Evolutionary conservation across 768 basidiomycete genomes (phyloP).

Genomic region (Lactifluus hygrophoroides): DNA sequence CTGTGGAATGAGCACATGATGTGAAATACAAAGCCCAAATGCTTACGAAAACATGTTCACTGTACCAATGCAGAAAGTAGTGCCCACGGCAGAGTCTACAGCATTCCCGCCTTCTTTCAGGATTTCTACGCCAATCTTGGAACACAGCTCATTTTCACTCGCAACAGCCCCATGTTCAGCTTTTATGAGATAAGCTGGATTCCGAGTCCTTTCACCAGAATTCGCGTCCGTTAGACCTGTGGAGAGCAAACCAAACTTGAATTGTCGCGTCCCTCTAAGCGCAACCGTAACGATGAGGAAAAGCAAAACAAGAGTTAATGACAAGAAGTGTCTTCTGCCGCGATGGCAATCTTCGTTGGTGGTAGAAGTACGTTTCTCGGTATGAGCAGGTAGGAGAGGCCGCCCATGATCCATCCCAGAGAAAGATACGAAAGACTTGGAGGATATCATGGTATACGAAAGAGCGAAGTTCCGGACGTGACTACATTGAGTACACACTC

Average conservation of each 20-base stretch:
- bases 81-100: slow-evolving; percentile 76
- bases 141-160: slow-evolving; percentile 79
- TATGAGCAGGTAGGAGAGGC: neutral
- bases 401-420: neutral
- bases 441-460: neutral
- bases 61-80: slow-evolving; percentile 71
- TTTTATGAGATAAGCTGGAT: slow-evolving; percentile 48
- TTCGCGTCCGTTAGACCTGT: neutral
- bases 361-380: neutral
- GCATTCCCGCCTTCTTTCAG: slow-evolving; percentile 84
- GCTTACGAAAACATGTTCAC: slow-evolving; percentile 88
- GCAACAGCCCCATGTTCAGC: slow-evolving; percentile 83
- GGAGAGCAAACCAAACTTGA: slow-evolving; percentile 4
- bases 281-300: neutral
- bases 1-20: slow-evolving; percentile 23
- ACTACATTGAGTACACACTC: too few relatives aligned
- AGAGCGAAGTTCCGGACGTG: neutral
- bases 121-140: slow-evolving; percentile 69
- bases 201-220: slow-evolving; percentile 16
- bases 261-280: neutral
- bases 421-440: neutral
- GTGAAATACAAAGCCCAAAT: slow-evolving; percentile 3
- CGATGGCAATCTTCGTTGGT: neutral
- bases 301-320: neutral
- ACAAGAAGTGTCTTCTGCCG: neutral